Base-by-base conservation (phyloP, 768 basidiomycete genomes). In the Pulveroboletus frians region DNA sequence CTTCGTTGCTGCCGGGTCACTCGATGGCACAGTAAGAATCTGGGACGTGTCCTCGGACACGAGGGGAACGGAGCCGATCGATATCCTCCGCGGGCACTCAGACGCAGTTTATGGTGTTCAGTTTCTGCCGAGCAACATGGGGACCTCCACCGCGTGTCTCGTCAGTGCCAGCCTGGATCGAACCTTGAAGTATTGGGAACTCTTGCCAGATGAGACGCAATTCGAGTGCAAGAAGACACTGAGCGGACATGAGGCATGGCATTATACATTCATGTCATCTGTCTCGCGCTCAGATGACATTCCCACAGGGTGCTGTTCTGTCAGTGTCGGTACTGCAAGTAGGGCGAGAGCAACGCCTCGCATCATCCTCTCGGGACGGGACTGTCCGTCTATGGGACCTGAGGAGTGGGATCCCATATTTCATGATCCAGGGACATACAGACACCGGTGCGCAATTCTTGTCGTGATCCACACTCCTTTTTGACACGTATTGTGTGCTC, bases 21-120 rank as follows among this genome's bases (percentile, higher is more conserved):
- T 81, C n/a, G 78, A 80, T 57, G 74, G 74, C 20, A 65, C 72
- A 47, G 67, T 80, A 27, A 71, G 79, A 44, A 67, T 81, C 11
- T 81, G 79, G 79, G 71, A 78, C 50, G 64, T 74, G 46, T 57
- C 64, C 38, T 72, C 71, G 4, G 76, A 72, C 11, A 52, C 51
- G n/a, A 62, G 67, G 23, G 46, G 17, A 15, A 47, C 50, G 5
- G 46, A 42, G 5, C 65, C 65, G 9, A 53, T 65, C 34, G 49
- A 55, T 36, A 29, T 47, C 27, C 54, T 69, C 21, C 52, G 52
- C 29, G 66, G 63, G 3, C 68, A 69, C 41, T 52, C 51, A 30
- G 63, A 69, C 27, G 61, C 63, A 1, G 68, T 67, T 9, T 67
- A 67, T 35, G 51, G 46, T 11, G 52, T 71, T 36, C 67, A 69